phyloP scores from a whole-genome alignment of 768 basidiomycete genomes.

The Guyanaporus albipodus region DNA sequence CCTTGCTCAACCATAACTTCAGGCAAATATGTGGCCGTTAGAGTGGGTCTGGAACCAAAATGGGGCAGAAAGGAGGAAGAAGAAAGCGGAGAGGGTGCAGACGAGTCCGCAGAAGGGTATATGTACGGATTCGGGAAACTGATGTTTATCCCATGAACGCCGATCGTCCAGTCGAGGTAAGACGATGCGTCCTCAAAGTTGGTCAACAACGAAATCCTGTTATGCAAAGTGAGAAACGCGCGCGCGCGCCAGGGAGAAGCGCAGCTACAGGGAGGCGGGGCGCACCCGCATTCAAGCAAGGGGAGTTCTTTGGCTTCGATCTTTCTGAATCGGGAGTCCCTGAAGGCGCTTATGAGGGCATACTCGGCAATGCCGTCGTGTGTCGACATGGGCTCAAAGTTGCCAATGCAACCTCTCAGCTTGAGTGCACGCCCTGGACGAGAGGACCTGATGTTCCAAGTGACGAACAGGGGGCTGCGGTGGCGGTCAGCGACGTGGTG shows the following conservation, averaged over 20 bases:
- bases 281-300: constrained; percentile 83
- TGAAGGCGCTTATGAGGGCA: constrained; percentile 86
- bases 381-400: constrained; percentile 74
- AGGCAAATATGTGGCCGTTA: constrained; percentile 90
- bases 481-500: constrained; percentile 4
- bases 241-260: background rate
- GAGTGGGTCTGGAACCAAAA: constrained; percentile 51
- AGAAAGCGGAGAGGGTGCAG: constrained; percentile 67
- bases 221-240: background rate
- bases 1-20: constrained; percentile 91
- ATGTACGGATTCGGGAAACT: constrained; percentile 78
- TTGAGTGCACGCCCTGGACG: constrained; percentile 56
- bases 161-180: constrained; percentile 92
- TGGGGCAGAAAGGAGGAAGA: constrained; percentile 59
- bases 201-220: constrained; percentile 87
- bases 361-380: constrained; percentile 82
- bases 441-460: constrained; percentile 79
- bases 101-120: constrained; percentile 42
- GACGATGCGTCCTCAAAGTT: constrained; percentile 82
- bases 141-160: constrained; percentile 89
- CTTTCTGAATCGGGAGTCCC: constrained; percentile 80
- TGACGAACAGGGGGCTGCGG: constrained; percentile 80
- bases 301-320: constrained; percentile 76
- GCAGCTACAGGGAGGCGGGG: constrained; percentile 11
- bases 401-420: constrained; percentile 93